phyloP scores from a whole-genome alignment of 1,284 basidiomycete genomes.

The Trametes versicolor region DNA sequence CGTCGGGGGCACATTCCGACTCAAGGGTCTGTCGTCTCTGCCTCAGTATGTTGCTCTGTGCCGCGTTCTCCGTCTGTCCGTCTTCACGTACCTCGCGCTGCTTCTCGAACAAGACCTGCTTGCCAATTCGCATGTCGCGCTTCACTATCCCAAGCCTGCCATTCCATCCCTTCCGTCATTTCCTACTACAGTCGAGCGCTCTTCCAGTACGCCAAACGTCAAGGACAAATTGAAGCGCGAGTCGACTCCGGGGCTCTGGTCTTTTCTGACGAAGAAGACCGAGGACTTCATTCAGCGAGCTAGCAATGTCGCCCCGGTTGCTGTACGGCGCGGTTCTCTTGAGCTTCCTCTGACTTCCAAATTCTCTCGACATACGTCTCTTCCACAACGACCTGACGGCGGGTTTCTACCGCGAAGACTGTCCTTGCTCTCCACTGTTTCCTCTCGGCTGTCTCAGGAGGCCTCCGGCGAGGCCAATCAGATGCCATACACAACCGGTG shows the following conservation, averaged over 20 bases:
- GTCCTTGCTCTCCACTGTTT: conserved; percentile 53
- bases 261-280: conserved; percentile 55
- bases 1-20: conserved; percentile 68
- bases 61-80: conserved; percentile 59
- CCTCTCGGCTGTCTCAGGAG: conserved; percentile 21
- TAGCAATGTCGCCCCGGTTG: conserved; percentile 44
- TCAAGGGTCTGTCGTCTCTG: conserved; percentile 56
- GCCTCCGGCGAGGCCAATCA: conserved; percentile 9
- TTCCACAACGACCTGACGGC: conserved; percentile 27
- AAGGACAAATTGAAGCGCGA: conserved; percentile 40
- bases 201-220: conserved; percentile 35
- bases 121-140: conserved; percentile 56
- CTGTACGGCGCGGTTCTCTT: conserved; percentile 48
- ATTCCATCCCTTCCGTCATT: conserved; percentile 34
- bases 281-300: conserved; percentile 47
- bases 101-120: conserved; percentile 70
- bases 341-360: conserved; percentile 46
- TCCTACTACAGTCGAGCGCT: conserved; percentile 27
- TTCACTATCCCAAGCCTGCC: conserved; percentile 52
- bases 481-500: conserved; percentile 48
- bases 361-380: conserved; percentile 22
- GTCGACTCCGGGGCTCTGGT: conserved; percentile 49
- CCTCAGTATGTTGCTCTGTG: conserved; percentile 55
- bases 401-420: conserved; percentile 50
- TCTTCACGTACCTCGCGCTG: conserved; percentile 68